Evolutionary conservation across 2,329 filamentous ascomycete species (phyloP), one percentile per base, ranked within the genome.

Genomic region (Sporothrix brasiliensis): DNA sequence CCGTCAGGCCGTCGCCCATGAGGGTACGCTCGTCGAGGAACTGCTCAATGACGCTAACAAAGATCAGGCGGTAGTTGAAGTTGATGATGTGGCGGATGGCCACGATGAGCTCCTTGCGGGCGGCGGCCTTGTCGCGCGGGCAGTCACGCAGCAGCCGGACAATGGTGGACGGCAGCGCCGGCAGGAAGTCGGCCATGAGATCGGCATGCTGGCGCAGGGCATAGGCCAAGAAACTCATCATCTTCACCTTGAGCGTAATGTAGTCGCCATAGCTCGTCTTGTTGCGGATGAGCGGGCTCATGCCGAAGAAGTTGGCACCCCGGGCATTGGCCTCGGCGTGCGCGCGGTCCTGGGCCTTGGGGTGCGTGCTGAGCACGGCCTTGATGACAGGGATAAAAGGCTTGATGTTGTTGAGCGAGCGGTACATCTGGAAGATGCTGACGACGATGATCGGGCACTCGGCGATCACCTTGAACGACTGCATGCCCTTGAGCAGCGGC

Each of bases 401-500:
- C 81, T 92, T 93, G 67, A 99, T 94, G 76, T 97, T 97, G 70
- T 90, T 86, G 50, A 88, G 84, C 2, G 81, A 84, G 65, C 94
- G 89, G 76, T 99, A 95, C 5, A 94, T 91, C 81, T 99, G 95
- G 79, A 99, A 98, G 74, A 99, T 92, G 4, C 94, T 98, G 0
- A 99, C 95, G 3, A 99, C 95, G 53, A 99, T 98, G 68, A 99
- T 99, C 0, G 95, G 95, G 76, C 95, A 99, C 79, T 99, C 95
- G 1, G 94, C 93, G 4, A 99, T 87, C 30, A 99, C 94, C 80
- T 98, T 99, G 86, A 99, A 99, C 0, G 95, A 99, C 78, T 97
- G 93, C 92, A 97, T 97, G 41, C 95, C 95, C 80, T 93, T 97
- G 69, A 94, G 83, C 47, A 99, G 81, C 65, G 92, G 91, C 71